Base-by-base conservation (phyloP, 2,329 filamentous ascomycete species). In the Neurospora crassa region DNA sequence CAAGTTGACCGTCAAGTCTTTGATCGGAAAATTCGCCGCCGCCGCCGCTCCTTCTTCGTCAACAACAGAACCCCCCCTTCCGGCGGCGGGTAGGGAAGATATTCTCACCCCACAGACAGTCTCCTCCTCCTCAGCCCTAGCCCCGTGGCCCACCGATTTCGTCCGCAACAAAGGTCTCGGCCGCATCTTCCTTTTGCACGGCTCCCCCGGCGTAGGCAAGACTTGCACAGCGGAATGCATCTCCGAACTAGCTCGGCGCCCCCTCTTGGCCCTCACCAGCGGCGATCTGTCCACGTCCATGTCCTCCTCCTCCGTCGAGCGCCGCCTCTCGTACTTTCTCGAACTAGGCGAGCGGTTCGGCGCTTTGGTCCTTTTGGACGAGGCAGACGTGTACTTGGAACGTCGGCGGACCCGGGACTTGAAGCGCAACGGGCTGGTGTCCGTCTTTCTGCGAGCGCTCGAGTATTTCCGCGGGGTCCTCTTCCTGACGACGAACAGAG, bases 321-420 rank as follows among this genome's bases (percentile, higher is more conserved):
- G 77, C 40, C 82, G 82, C 70, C 82, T 85, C 16, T 80, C 80
- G 71, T 84, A 84, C 78, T 85, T 84, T 78, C 79, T 87, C 11
- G 76, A 82, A 53, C 80, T 87, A 4, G 85, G 80, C 53, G 83
- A 84, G 77, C 83, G 82, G 8, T 87, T 83, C 78, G 82, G 81
- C 20, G 86, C 83, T 45, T 81, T 88, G 6, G 81, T 88, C 7
- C 81, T 89, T 2, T 81, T 89, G 5, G 87, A 89, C 76, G 87
- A 90, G 77, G 86, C 86, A 2, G 88, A 89, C 70, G 86, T 89
- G 20, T 89, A 87, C 78, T 83, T 90, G 10, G 86, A 88, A 77
- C 78, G 83, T 69, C 85, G 87, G 2, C 79, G 79, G 2, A 76
- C 80, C 29, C 78, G 75, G 40, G 83, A 86, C 74, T 5, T 63